Conservation (phyloP, 768 basidiomycete species). For the Naganishia onofrii region DNA sequence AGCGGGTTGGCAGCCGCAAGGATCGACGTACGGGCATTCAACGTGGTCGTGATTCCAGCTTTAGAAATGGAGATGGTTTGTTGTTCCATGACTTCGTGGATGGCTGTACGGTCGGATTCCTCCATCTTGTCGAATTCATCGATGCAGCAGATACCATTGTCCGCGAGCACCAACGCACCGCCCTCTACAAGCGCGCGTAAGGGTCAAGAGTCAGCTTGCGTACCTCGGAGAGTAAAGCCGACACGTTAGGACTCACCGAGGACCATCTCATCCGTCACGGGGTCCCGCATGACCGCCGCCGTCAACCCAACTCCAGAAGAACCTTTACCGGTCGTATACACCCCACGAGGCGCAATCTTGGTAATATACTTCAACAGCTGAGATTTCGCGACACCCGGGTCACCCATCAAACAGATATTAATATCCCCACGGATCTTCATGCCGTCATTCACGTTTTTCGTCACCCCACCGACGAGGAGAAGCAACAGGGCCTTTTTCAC, state of each 20-base stretch:
- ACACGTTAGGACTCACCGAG: constrained; percentile 66
- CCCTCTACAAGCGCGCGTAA: constrained; percentile 67
- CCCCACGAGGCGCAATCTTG: constrained; percentile 93
- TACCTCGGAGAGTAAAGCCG: too few relatives aligned
- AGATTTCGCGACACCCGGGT: constrained; percentile 94
- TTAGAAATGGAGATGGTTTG: constrained; percentile 61
- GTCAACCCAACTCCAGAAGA: constrained; percentile 98
- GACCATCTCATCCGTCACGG: constrained; percentile 99
- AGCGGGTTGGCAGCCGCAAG: constrained; percentile 96
- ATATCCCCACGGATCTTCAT: constrained; percentile 99
- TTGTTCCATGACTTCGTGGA: constrained; percentile 95
- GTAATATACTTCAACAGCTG: constrained; percentile 88
- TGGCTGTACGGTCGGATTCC: constrained; percentile 91
- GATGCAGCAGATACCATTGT: constrained; percentile 99
- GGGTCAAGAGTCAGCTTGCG: constrained; percentile 9
- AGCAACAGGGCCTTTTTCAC: constrained; percentile 94
- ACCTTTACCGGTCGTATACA: constrained; percentile 97
- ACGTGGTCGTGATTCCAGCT: constrained; percentile 59
- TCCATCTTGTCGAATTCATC: constrained; percentile 99
- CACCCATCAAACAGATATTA: constrained; percentile 98
- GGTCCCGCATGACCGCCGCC: constrained; percentile 98
- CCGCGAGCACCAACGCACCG: constrained; percentile 95
- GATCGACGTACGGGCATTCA: constrained; percentile 59
- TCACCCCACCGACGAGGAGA: constrained; percentile 90
- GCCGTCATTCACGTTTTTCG: constrained; percentile 90